Conservation (phyloP, 305 asterid genomes). For the Solanum hybrid region DNA sequence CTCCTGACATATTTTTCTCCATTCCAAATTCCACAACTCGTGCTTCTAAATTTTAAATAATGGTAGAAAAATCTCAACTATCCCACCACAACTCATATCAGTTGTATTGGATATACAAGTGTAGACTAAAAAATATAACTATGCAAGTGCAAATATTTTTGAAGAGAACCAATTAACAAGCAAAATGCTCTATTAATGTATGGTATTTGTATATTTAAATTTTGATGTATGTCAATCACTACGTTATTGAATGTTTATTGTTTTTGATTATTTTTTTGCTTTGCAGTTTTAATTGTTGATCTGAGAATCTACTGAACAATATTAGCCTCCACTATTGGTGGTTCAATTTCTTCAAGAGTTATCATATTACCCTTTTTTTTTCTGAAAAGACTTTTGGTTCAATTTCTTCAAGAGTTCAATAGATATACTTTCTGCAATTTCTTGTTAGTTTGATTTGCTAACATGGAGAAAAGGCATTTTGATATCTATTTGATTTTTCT, state of each 20-base stretch:
- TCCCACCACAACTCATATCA: not conserved
- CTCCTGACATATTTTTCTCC: not conserved
- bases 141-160: not conserved
- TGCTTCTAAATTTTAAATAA: not conserved
- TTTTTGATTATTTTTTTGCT: too few relatives aligned
- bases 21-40: not conserved
- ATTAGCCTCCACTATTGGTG: not conserved
- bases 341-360: not conserved
- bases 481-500: too few relatives aligned
- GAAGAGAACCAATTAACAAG: not conserved
- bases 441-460: too few relatives aligned
- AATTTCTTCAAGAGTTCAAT: too few relatives aligned
- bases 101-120: not conserved
- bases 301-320: too few relatives aligned
- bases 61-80: not conserved
- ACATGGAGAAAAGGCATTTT: too few relatives aligned
- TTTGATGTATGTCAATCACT: not conserved
- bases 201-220: not conserved
- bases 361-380: not conserved
- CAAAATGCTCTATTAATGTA: not conserved
- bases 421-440: too few relatives aligned
- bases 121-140: not conserved
- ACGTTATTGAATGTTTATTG: not conserved
- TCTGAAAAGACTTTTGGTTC: too few relatives aligned
- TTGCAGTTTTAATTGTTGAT: too few relatives aligned